Base-by-base conservation (phyloP, 805 yeast genomes). In the Kodamaea neixiangensis region DNA sequence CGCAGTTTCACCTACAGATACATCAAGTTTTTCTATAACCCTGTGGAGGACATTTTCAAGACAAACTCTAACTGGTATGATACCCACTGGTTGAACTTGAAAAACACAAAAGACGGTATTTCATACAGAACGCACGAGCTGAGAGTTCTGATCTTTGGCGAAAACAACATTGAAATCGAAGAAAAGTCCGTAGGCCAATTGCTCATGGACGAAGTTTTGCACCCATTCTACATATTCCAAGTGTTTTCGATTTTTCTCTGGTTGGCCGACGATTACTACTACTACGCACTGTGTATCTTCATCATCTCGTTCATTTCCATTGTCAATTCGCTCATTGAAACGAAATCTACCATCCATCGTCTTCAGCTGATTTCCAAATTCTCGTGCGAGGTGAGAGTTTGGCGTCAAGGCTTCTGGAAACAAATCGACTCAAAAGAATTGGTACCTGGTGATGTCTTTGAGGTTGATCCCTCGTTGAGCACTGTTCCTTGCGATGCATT, bases 391-490 rank as follows among this genome's bases (percentile, higher is more conserved):
- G 88, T 92, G 5, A 80, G 97, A 58, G 97, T 89, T 1, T 84
- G 92, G 78, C 83, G 98, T 66, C 91, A 89, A 61, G 97, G 87
- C 10, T 94, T 89, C 67, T 93, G 97, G 99, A 86, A 84, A 46
- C 91, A 86, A 57, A 73, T 86, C 1, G 77, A 80, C 34, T 86
- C 96, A 0, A 75, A 78, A 10, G 94, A 89, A 41, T 75, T 94
- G 29, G 97, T 94, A 1, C 98, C 98, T 0, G 99, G 99, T 47
- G 99, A 94, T 66, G 81, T 94, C 1, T 91, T 86, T 63, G 99
- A 94, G 70, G 82, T 94, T 33, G 97, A 92, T 61, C 96, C 97
- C 0, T 80, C 87, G 0, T 71, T 94, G 50, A 60, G 74, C 3
- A 61, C 79, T 1, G 77, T 93, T 44, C 99, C 99, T 0, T 91